Evolutionary conservation across 495 filamentous ascomycete genomes (phyloP).

Genomic region (Filosporella fistucella): DNA sequence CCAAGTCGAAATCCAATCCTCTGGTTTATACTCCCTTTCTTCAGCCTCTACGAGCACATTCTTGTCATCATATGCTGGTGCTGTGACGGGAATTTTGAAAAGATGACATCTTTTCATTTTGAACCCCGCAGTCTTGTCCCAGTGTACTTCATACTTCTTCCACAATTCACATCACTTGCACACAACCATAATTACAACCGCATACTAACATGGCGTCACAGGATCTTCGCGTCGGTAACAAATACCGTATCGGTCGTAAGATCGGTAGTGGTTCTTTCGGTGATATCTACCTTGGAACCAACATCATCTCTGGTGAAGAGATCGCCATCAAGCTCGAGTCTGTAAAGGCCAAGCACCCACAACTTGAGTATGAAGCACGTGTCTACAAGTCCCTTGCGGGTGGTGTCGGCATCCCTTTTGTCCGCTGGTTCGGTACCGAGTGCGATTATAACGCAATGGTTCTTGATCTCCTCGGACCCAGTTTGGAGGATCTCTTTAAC

Average conservation of each 20-base stretch:
- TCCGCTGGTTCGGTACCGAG: constrained; percentile 99
- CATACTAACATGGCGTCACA: constrained; percentile 39
- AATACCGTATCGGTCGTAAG: constrained; percentile 99
- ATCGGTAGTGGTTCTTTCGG: constrained; percentile 98
- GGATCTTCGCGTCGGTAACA: constrained; percentile 99
- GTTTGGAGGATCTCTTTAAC: constrained; percentile 99
- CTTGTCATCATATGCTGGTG: constrained; percentile 19
- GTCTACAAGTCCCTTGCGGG: constrained; percentile 99
- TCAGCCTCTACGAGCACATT: constrained; percentile 22
- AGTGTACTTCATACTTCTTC: constrained; percentile 1
- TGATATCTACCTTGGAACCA: constrained; percentile 99
- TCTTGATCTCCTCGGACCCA: constrained; percentile 93
- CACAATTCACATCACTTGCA: constrained; percentile 3
- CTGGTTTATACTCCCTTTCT: constrained; percentile 35
- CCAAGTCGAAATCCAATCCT: constrained; percentile 28
- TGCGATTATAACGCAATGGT: constrained; percentile 99
- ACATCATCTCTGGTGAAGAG: constrained; percentile 99
- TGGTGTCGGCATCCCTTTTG: constrained; percentile 98
- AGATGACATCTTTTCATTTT: constrained; percentile 5
- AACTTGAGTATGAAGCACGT: constrained; percentile 98
- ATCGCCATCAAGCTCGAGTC: constrained; percentile 99
- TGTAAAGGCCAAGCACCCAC: constrained; percentile 99
- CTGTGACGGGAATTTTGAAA: constrained; percentile 10
- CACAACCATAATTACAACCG: constrained; percentile 1
- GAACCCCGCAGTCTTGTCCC: constrained; percentile 18